These are phyloP conservation scores for Dactylis glomerata DNA, from an alignment of 176 grass and related monocot species.

Conservation along the genomic window DNA sequence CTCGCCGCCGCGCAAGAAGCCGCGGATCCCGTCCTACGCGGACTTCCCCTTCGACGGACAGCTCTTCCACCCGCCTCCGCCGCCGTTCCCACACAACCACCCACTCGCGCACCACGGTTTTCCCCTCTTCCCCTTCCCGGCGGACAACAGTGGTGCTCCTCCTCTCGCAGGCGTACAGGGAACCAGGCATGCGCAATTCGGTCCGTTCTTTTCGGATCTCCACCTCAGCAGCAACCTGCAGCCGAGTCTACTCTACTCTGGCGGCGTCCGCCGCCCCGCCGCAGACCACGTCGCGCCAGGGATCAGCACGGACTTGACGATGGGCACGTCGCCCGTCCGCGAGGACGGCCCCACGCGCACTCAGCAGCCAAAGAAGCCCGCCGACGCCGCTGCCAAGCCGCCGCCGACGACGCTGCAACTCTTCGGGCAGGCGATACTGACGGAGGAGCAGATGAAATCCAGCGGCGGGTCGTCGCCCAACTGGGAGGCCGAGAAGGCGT, in stretches of 20 bases:
- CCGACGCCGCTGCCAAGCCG: conserved; percentile 26
- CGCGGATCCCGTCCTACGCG: conserved; percentile 42
- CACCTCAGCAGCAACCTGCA: conserved; percentile 55
- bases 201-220: conserved; percentile 58
- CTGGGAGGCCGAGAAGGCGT: conserved; percentile 54
- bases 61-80: conserved; percentile 10
- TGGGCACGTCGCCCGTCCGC: conserved; percentile 4
- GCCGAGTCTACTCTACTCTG: conserved; percentile 26
- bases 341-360: conserved; percentile 4
- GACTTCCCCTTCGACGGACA: conserved; percentile 45
- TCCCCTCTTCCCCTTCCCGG: conserved; percentile 53
- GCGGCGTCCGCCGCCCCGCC: conserved; percentile 18
- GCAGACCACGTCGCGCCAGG: conserved; percentile 7
- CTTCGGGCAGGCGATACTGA: conserved; percentile 71
- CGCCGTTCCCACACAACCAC: neutral
- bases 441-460: conserved; percentile 61
- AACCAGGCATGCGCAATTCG: conserved; percentile 91
- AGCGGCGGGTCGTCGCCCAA: conserved; percentile 34
- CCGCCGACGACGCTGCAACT: conserved; percentile 54
- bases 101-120: conserved; percentile 7
- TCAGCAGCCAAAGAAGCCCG: conserved; percentile 26
- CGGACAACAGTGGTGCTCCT: conserved; percentile 38
- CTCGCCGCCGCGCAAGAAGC: conserved; percentile 71
- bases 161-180: conserved; percentile 91
- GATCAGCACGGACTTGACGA: conserved; percentile 35